Evolutionary conservation across 495 filamentous ascomycete genomes (phyloP).

Genomic region (Pyronema omphalodes): DNA sequence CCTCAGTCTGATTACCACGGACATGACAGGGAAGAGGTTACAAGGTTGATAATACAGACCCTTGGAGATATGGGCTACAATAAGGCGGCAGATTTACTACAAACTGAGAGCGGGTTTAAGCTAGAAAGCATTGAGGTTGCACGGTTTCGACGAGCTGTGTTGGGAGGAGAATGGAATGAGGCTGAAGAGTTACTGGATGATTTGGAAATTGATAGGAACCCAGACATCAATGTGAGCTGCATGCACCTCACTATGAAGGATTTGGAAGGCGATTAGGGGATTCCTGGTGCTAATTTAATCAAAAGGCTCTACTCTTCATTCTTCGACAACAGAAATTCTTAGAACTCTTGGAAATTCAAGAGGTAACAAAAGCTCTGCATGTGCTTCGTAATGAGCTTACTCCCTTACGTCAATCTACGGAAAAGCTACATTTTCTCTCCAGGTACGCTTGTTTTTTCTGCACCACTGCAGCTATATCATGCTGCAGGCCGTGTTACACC

Average conservation of each 20-base stretch:
- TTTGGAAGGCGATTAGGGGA: too few species aligned
- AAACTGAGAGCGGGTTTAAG: constrained; percentile 68
- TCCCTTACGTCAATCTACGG: constrained; percentile 61
- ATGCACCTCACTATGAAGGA: constrained; percentile 5
- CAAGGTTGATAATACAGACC: constrained; percentile 80
- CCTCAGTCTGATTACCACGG: constrained; percentile 40
- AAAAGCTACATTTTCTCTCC: constrained; percentile 62
- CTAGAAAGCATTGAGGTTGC: constrained; percentile 74
- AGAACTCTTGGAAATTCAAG: constrained; percentile 62
- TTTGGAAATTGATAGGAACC: constrained; percentile 33
- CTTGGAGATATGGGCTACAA: constrained; percentile 74
- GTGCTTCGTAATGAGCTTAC: constrained; percentile 79
- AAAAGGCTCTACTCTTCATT: constrained; percentile 46
- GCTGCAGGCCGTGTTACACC: constrained; percentile 11
- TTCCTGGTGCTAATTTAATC: constrained; percentile 18
- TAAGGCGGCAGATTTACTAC: constrained; percentile 51
- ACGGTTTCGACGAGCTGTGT: constrained; percentile 61
- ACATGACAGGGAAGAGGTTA: constrained; percentile 85
- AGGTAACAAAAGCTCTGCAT: constrained; percentile 52
- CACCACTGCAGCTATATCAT: not conserved
- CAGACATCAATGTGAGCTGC: constrained; percentile 33
- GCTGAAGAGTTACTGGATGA: constrained; percentile 69
- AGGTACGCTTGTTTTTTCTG: constrained; percentile 34
- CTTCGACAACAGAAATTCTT: constrained; percentile 89
- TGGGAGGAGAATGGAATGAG: constrained; percentile 64